A percentile compares a stretch with the other conserved stretches of the same genome.
Conservation (phyloP, 2,329 filamentous ascomycete genomes). For the Remersonia thermophila region DNA sequence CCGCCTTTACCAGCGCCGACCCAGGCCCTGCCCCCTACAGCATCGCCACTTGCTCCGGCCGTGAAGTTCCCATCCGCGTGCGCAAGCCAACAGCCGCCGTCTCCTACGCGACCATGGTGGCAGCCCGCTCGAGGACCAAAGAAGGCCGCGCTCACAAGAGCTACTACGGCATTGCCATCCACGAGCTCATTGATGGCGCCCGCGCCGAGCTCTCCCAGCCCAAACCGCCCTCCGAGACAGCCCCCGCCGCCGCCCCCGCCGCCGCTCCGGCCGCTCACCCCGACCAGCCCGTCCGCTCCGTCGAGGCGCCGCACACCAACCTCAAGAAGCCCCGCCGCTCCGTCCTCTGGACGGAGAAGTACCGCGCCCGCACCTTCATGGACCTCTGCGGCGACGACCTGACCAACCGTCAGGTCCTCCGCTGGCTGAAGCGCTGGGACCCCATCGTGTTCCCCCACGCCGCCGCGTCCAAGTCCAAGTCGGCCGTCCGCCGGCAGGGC, state of each 20-base stretch:
- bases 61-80: conserved; percentile 40
- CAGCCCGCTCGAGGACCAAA: conserved; percentile 52
- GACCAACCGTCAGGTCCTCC: conserved; percentile 78
- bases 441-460: conserved; percentile 77
- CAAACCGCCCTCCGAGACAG: conserved; percentile 20
- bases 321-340: conserved; percentile 35
- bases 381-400: conserved; percentile 91
- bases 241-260: conserved; percentile 3
- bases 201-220: conserved; percentile 40
- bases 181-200: conserved; percentile 64
- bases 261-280: conserved; percentile 15
- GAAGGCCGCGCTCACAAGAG: conserved; percentile 58
- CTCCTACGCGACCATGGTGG: conserved; percentile 56
- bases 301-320: conserved; percentile 24
- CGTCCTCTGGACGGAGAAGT: conserved; percentile 92
- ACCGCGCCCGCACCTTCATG: conserved; percentile 80
- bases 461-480: conserved; percentile 39
- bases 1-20: conserved; percentile 4
- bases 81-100: conserved; percentile 34
- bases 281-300: conserved; percentile 29
- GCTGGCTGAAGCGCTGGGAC: conserved; percentile 94
- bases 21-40: conserved; percentile 23
- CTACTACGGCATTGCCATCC: conserved; percentile 90
- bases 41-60: conserved; percentile 46
- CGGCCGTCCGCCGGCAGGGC: conserved; percentile 28